These are phyloP conservation scores for Dactylonectria estremocensis DNA, from an alignment of 2,329 filamentous ascomycete species.

Conservation along the genomic window DNA sequence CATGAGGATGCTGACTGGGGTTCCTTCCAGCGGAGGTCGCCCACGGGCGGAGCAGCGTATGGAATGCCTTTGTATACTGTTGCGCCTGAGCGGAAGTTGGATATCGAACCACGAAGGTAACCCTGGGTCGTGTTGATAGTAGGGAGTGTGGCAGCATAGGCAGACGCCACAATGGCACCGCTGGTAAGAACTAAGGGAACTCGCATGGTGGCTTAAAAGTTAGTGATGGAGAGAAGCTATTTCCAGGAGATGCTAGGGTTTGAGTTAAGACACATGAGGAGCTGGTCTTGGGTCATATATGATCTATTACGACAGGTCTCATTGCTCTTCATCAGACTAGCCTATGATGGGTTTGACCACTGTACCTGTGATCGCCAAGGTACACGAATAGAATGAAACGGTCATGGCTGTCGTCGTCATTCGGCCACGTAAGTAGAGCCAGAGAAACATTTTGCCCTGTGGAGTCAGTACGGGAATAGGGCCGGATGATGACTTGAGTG, in stretches of 20 bases:
- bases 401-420: too few relatives aligned
- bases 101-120: constrained; percentile 4
- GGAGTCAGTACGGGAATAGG: too few relatives aligned
- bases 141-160: neutral
- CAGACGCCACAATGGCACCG: neutral
- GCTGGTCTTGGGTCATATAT: neutral
- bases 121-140: constrained; percentile 3
- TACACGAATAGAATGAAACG: too few relatives aligned
- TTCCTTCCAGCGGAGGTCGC: neutral
- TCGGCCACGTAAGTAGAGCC: too few relatives aligned
- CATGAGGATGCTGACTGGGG: constrained; percentile 5
- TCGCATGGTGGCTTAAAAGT: neutral
- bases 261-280: neutral
- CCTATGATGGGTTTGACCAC: too few relatives aligned
- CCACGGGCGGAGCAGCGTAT: constrained; percentile 1
- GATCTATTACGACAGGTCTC: too few relatives aligned
- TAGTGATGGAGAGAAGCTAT: neutral
- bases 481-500: too few relatives aligned
- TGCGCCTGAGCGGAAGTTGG: constrained; percentile 1
- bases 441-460: too few relatives aligned
- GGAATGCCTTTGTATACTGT: constrained; percentile 11
- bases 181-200: neutral
- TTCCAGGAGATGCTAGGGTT: neutral
- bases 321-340: too few relatives aligned
- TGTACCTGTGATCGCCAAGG: too few relatives aligned